Percentiles rank a stretch among this genome's conserved stretches.
These are phyloP conservation scores for Udeniomyces megalosporus DNA, from an alignment of 768 basidiomycete genomes.

Conservation along the genomic window DNA sequence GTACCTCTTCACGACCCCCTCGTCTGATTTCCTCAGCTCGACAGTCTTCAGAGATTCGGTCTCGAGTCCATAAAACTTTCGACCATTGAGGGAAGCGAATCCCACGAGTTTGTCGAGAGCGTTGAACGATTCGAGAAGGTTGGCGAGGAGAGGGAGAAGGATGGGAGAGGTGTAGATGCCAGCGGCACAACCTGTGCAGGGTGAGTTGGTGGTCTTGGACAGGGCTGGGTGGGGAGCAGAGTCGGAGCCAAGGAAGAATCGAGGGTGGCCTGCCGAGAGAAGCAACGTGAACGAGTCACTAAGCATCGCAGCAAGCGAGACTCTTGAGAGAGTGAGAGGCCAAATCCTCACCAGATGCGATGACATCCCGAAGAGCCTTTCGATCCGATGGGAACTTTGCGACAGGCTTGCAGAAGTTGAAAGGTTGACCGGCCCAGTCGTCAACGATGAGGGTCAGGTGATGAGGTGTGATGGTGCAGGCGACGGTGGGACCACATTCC, in stretches of 20 bases:
- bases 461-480: conserved; percentile 92
- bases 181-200: conserved; percentile 66
- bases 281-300: too few relatives aligned
- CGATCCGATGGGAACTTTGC: conserved; percentile 92
- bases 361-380: conserved; percentile 57
- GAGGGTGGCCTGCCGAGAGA: conserved; percentile 51
- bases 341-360: conserved; percentile 45
- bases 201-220: conserved; percentile 48
- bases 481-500: conserved; percentile 56
- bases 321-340: background rate
- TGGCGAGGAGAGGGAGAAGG: conserved; percentile 73
- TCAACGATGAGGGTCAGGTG: conserved; percentile 88
- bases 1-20: conserved; percentile 12
- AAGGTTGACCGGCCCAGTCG: conserved; percentile 88
- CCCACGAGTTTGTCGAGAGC: conserved; percentile 65
- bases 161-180: conserved; percentile 92
- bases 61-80: conserved; percentile 51
- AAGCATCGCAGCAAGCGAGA: background rate
- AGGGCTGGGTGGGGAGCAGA: conserved; percentile 73
- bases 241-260: conserved; percentile 95
- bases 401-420: conserved; percentile 94
- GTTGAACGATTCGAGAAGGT: conserved; percentile 45
- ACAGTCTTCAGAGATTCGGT: conserved; percentile 22
- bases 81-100: conserved; percentile 64
- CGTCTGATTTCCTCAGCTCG: conserved; percentile 21